Conservation (phyloP, 176 grass and related monocot genomes). For the Echinochloa phyllopogon region DNA sequence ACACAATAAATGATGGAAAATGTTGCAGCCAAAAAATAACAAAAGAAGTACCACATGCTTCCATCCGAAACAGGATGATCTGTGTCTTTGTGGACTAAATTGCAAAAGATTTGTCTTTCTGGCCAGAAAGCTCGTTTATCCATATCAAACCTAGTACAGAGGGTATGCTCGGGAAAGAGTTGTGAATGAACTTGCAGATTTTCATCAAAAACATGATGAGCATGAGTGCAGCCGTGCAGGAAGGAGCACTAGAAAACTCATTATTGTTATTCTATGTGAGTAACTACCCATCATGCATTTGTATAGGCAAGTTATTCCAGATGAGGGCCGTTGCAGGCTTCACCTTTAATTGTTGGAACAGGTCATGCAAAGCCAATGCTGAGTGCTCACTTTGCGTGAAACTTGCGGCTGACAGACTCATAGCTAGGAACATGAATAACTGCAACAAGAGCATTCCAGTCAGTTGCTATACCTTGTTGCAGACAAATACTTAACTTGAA, state of each 20-base stretch:
- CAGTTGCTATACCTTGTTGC: not conserved
- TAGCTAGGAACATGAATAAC: constrained; percentile 80
- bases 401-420: constrained; percentile 72
- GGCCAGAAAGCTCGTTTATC: not conserved
- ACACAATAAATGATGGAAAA: not conserved
- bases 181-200: not conserved
- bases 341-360: constrained; percentile 19
- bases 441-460: constrained; percentile 40
- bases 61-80: not conserved
- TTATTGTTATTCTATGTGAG: not conserved
- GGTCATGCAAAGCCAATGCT: not conserved
- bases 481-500: not conserved
- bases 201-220: not conserved
- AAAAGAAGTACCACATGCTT: not conserved
- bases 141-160: not conserved
- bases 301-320: not conserved
- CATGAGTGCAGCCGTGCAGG: not conserved
- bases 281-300: not conserved
- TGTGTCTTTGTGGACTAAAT: not conserved
- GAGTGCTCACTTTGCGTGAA: constrained; percentile 46
- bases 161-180: no score
- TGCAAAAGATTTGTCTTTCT: not conserved
- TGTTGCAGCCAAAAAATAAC: not conserved
- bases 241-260: not conserved
- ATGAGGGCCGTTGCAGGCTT: not conserved